Conservation (phyloP, 257 asterid species). For the Verbena officinalis region DNA sequence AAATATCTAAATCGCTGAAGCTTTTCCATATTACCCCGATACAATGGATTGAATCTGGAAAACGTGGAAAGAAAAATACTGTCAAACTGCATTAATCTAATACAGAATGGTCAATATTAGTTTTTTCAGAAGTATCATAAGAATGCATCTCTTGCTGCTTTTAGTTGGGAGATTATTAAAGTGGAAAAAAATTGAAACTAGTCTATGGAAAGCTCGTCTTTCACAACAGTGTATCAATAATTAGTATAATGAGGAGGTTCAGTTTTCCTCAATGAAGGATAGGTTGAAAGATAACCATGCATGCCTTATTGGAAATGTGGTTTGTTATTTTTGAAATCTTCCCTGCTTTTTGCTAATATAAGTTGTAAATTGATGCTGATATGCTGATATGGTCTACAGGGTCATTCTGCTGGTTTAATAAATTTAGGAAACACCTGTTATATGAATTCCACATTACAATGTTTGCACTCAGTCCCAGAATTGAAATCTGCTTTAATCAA, state of each 20-base stretch:
- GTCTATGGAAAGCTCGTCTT: not conserved
- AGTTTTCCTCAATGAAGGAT: conserved; percentile 9
- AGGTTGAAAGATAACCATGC: conserved; percentile 3
- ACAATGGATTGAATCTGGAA: conserved; percentile 2
- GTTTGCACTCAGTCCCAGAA: conserved; percentile 96
- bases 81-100: conserved; percentile 8
- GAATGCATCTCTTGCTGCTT: conserved; percentile 3
- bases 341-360: conserved; percentile 8
- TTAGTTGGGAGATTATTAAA: conserved; percentile 15
- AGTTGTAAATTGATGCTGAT: conserved; percentile 19
- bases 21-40: not conserved
- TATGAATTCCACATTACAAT: conserved; percentile 97
- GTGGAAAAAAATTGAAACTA: not conserved
- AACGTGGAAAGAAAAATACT: conserved; percentile 10
- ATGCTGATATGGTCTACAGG: conserved; percentile 54
- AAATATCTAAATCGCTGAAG: not conserved
- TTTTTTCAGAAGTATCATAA: not conserved
- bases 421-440: conserved; percentile 97
- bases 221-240: not conserved
- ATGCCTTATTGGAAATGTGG: conserved; percentile 11
- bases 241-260: not conserved
- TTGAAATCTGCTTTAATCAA: conserved; percentile 77
- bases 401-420: conserved; percentile 92
- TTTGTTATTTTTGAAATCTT: conserved; percentile 17
- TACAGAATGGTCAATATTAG: not conserved